phyloP scores from a whole-genome alignment of 805 yeast genomes.

The Naumovozyma baii region DNA sequence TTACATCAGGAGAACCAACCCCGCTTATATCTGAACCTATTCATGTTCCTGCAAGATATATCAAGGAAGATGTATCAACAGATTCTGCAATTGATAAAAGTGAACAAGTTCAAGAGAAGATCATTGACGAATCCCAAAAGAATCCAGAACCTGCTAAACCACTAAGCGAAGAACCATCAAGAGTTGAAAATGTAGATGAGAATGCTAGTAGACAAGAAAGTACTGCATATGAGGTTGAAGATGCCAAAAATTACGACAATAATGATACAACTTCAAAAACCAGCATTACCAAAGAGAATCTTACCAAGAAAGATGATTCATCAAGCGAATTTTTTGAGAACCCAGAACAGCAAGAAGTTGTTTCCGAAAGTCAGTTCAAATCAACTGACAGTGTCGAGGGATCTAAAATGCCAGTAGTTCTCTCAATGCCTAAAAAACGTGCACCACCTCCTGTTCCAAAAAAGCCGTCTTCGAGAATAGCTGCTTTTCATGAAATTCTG shows the following conservation, averaged over 20 bases:
- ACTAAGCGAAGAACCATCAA: conserved; percentile 2
- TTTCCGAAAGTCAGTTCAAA: neutral
- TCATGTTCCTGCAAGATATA: too few relatives aligned
- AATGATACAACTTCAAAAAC: too few relatives aligned
- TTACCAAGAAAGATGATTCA: too few relatives aligned
- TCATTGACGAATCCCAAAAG: neutral
- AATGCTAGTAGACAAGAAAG: neutral
- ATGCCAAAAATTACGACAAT: neutral
- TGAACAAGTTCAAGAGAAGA: conserved; percentile 1
- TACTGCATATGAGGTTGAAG: neutral
- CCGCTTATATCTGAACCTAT: too few relatives aligned
- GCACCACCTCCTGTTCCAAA: conserved; percentile 65
- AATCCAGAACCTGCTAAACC: too few relatives aligned
- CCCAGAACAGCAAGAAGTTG: too few relatives aligned
- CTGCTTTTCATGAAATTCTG: conserved; percentile 73
- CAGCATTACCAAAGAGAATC: too few relatives aligned
- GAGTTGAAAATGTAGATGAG: neutral
- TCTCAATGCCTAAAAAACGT: conserved; percentile 12
- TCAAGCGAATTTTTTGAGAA: too few relatives aligned
- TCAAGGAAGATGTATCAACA: conserved; percentile 11
- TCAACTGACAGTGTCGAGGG: too few relatives aligned
- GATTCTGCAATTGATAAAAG: neutral
- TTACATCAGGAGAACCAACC: too few relatives aligned
- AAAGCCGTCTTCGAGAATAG: conserved; percentile 68
- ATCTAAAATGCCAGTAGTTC: conserved; percentile 8